These are phyloP conservation scores for Cornus florida DNA, from an alignment of 148 eudicot genomes.

Conservation along the genomic window DNA sequence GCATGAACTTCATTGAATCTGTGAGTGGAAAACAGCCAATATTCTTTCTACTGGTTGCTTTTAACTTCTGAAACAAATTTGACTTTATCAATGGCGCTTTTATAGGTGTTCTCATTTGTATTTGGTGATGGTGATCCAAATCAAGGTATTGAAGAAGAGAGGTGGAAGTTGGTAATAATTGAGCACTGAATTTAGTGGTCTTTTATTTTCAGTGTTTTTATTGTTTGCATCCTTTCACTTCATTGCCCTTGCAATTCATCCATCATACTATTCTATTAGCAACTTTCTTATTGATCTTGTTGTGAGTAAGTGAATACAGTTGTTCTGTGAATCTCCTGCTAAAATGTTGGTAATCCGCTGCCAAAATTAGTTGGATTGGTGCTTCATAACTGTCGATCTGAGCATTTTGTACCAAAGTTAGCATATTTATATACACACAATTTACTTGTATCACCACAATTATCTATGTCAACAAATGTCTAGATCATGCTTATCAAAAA, in stretches of 20 bases:
- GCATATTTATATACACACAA: too few relatives aligned
- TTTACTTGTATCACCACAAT: neutral
- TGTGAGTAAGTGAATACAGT: neutral
- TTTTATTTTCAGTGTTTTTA: slow-evolving; percentile 42
- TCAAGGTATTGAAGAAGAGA: slow-evolving; percentile 97
- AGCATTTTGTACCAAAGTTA: too few relatives aligned
- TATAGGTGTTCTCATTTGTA: slow-evolving; percentile 90
- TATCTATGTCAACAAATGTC: neutral
- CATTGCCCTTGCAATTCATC: slow-evolving; percentile 1
- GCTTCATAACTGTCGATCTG: too few relatives aligned
- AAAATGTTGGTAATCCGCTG: too few relatives aligned
- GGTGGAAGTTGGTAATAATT: slow-evolving; percentile 99
- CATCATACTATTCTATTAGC: neutral
- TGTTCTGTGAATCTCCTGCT: neutral
- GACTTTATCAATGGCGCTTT: slow-evolving; percentile 13
- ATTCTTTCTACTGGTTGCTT: slow-evolving; percentile 4
- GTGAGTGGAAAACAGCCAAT: slow-evolving; percentile 37
- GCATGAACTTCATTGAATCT: slow-evolving; percentile 87
- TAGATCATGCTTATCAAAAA: too few relatives aligned
- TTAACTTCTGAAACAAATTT: slow-evolving; percentile 11
- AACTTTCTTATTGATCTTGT: neutral
- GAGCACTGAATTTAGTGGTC: slow-evolving; percentile 57
- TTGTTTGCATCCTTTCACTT: neutral
- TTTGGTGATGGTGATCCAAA: slow-evolving; percentile 99
- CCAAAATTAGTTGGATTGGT: too few relatives aligned